These are phyloP conservation scores for Plectranthus barbatus DNA, from an alignment of 257 asterid genomes.

Conservation along the genomic window DNA sequence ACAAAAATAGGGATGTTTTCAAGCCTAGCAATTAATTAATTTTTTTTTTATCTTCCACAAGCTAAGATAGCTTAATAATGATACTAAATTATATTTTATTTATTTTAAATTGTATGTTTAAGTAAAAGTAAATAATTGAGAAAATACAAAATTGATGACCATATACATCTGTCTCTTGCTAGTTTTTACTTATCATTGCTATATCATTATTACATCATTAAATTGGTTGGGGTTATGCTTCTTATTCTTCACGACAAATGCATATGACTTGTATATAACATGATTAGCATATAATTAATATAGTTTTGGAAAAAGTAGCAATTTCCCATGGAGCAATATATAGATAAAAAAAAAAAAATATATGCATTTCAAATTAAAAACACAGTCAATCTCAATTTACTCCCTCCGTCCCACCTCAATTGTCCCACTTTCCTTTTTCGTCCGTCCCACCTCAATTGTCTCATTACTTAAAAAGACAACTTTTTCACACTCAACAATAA, in stretches of 20 bases:
- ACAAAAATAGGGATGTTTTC: slow-evolving; percentile 4
- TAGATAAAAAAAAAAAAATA: too few species aligned
- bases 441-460: too few species aligned
- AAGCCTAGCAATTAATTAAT: slow-evolving; percentile 7
- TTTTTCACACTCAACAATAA: too few species aligned
- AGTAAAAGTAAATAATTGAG: neutral
- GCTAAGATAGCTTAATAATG: slow-evolving; percentile 20
- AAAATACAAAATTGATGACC: slow-evolving; percentile 9
- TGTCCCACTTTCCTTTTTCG: too few species aligned
- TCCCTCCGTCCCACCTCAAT: too few species aligned
- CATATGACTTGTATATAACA: slow-evolving; percentile 3
- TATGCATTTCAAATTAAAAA: too few species aligned
- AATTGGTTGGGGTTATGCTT: neutral
- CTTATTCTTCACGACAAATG: slow-evolving; percentile 6
- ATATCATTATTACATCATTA: slow-evolving; percentile 3
- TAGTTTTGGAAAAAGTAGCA: too few species aligned
- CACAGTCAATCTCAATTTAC: too few species aligned
- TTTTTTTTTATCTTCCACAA: slow-evolving; percentile 14
- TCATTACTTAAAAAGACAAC: too few species aligned
- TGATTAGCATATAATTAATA: neutral
- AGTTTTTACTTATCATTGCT: neutral
- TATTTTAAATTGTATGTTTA: neutral
- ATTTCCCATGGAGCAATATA: too few species aligned
- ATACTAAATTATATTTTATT: neutral
- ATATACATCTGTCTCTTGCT: neutral